phyloP scores from a whole-genome alignment of 805 yeast genomes.

The Wickerhamomyces bovis region DNA sequence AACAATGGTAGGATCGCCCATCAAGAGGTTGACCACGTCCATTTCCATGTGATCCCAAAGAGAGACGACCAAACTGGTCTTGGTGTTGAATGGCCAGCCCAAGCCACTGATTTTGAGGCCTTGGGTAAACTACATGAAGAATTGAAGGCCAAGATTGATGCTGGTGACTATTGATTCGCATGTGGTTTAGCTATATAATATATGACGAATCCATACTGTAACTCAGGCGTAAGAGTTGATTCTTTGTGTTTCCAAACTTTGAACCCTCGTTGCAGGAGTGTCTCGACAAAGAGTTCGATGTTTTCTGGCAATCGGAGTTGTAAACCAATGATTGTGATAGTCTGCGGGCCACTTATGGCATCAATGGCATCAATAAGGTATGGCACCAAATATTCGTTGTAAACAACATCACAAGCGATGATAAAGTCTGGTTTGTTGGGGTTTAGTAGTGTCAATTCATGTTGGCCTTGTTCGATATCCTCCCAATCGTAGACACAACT shows the following conservation, averaged over 20 bases:
- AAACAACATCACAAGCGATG: constrained; percentile 60
- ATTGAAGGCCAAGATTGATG: constrained; percentile 39
- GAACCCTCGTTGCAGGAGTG: constrained; percentile 28
- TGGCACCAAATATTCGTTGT: constrained; percentile 53
- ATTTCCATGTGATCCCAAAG: constrained; percentile 94
- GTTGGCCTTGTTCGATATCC: constrained; percentile 30
- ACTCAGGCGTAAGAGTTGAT: constrained; percentile 24
- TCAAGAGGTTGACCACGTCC: constrained; percentile 93
- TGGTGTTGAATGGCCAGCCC: constrained; percentile 92
- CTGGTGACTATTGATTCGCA: constrained; percentile 6
- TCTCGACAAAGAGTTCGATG: constrained; percentile 38
- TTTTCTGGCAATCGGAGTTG: constrained; percentile 51
- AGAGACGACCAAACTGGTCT: constrained; percentile 67
- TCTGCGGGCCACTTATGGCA: constrained; percentile 27
- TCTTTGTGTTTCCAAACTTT: constrained; percentile 30
- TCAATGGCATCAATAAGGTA: constrained; percentile 40
- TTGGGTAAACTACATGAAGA: constrained; percentile 63
- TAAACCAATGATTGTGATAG: constrained; percentile 38
- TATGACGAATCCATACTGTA: constrained; percentile 40
- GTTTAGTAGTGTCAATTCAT: constrained; percentile 15
- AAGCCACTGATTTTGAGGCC: constrained; percentile 67
- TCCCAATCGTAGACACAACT: constrained; percentile 63
- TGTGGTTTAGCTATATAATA: constrained; percentile 26
- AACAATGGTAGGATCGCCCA: constrained; percentile 95
- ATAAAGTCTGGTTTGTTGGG: constrained; percentile 36